phyloP scores from a whole-genome alignment of 306 rosid species.

The Calophaca sinica region DNA sequence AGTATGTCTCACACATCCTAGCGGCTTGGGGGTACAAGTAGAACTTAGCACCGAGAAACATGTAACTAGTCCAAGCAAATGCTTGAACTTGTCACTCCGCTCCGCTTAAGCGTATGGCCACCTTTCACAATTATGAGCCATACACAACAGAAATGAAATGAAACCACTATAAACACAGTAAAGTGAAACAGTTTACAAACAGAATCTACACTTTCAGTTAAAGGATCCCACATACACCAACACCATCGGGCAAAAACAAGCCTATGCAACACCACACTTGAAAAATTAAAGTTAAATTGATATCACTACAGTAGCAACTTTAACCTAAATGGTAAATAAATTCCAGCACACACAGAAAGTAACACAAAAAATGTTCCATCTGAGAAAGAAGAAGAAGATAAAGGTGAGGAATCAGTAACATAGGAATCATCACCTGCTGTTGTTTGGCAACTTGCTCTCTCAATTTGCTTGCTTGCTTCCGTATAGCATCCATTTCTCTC shows the following conservation, averaged over 20 bases:
- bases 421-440: constrained; percentile 70
- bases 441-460: constrained; percentile 94
- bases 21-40: no score
- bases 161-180: constrained; percentile 27
- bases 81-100: no score
- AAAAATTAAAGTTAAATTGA: constrained; percentile 12
- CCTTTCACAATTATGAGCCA: no score
- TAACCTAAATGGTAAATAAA: constrained; percentile 35
- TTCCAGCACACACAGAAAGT: neutral
- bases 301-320: constrained; percentile 22
- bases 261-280: neutral
- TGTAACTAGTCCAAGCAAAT: no score
- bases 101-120: no score
- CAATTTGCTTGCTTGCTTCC: constrained; percentile 90
- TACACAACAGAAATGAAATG: neutral
- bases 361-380: no score
- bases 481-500: constrained; percentile 72
- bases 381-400: neutral
- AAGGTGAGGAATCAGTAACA: neutral
- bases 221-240: constrained; percentile 17
- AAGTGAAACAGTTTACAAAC: constrained; percentile 28
- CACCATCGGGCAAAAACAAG: neutral
- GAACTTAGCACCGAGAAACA: no score
- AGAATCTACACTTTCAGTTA: constrained; percentile 3
- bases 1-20: no score